Percentiles rank a stretch among this genome's conserved stretches.
Evolutionary conservation across 306 rosid genomes (phyloP).

Genomic region (Rubus parviflorus): DNA sequence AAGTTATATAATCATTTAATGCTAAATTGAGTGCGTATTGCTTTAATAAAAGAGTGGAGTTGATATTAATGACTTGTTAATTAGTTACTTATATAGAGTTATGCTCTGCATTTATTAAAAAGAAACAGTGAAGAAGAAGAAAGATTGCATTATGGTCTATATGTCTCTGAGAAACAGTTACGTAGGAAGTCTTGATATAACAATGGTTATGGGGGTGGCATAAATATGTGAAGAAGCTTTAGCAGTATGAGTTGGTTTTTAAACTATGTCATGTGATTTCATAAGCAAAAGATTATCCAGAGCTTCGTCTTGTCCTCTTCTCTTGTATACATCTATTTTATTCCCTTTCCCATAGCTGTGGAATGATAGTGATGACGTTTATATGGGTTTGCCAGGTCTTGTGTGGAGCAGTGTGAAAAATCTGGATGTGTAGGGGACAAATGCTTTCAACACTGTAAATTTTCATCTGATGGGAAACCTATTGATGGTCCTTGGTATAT

Average conservation of each 20-base stretch:
- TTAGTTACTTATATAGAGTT: neutral
- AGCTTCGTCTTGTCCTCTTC: neutral
- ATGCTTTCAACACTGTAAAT: constrained; percentile 97
- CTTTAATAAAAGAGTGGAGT: neutral
- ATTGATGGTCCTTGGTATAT: constrained; percentile 98
- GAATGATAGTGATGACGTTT: constrained; percentile 6
- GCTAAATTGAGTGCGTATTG: neutral
- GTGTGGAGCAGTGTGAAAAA: constrained; percentile 75
- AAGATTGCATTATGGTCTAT: no score
- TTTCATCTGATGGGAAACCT: constrained; percentile 94
- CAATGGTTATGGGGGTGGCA: no score
- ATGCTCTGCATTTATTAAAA: neutral
- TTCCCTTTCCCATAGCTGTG: neutral
- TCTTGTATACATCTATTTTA: neutral
- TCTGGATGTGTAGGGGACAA: constrained; percentile 83
- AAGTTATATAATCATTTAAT: neutral
- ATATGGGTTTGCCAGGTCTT: constrained; percentile 47
- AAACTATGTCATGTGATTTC: neutral
- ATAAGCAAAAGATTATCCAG: no score
- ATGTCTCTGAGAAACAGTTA: no score
- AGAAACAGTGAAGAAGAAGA: neutral
- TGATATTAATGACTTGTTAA: neutral
- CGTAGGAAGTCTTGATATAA: no score
- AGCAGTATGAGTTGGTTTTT: neutral
- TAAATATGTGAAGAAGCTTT: neutral